Conservation (phyloP, 2,329 filamentous ascomycete species). For the Hansfordia pulvinata region DNA sequence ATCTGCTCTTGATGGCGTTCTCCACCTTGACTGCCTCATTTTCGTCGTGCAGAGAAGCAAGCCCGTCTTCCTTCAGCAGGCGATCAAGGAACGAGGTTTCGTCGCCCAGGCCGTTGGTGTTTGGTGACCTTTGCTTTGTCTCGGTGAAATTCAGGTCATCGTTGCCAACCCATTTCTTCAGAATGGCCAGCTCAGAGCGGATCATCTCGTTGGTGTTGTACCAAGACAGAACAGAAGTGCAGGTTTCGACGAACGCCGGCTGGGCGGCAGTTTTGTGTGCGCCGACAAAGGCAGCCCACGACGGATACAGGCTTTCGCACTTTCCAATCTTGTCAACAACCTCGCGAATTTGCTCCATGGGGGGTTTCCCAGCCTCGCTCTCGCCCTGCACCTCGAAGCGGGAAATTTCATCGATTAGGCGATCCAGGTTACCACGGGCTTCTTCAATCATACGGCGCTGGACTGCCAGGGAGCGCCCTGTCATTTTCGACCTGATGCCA, state of each 20-base stretch:
- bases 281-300: constrained; percentile 56
- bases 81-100: constrained; percentile 90
- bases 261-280: constrained; percentile 70
- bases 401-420: constrained; percentile 74
- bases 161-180: constrained; percentile 96
- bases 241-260: constrained; percentile 64
- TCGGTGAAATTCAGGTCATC: constrained; percentile 84
- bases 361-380: constrained; percentile 78
- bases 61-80: constrained; percentile 86
- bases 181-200: constrained; percentile 80
- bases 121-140: constrained; percentile 53
- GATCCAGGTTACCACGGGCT: constrained; percentile 57
- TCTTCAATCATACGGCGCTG: constrained; percentile 86
- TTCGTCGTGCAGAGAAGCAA: constrained; percentile 82
- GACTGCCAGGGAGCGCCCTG: constrained; percentile 69
- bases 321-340: constrained; percentile 84
- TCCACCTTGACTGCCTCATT: constrained; percentile 20
- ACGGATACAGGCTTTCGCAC: constrained; percentile 75
- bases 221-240: constrained; percentile 85
- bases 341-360: constrained; percentile 78
- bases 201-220: constrained; percentile 95
- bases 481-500: constrained; percentile 70
- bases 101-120: constrained; percentile 64
- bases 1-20: constrained; percentile 23
- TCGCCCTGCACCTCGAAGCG: constrained; percentile 90